Percentiles rank a stretch among this genome's conserved stretches.
phyloP scores from a whole-genome alignment of 1,284 basidiomycete species.

The Pseudomicrostroma phylloplanum region DNA sequence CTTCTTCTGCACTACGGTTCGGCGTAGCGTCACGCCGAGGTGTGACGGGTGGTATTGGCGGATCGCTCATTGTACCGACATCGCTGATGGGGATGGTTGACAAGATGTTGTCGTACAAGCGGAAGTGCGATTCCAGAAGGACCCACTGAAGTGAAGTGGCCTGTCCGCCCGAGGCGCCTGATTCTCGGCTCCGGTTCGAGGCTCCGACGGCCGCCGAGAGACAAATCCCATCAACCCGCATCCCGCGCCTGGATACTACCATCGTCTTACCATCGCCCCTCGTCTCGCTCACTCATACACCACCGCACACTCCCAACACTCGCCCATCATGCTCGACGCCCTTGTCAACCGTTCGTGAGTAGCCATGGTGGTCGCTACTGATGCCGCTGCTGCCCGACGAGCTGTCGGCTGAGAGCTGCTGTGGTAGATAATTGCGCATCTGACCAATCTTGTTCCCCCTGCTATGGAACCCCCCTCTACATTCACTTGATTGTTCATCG shows the following conservation, averaged over 20 bases:
- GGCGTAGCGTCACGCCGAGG: background rate
- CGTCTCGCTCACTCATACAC: background rate
- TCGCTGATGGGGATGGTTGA: background rate
- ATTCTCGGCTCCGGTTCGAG: no score
- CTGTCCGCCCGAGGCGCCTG: no score
- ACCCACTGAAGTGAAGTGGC: background rate
- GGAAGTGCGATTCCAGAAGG: background rate
- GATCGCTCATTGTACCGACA: no score
- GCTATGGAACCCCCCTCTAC: no score
- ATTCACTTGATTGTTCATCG: no score
- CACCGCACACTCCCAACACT: background rate
- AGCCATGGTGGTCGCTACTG: background rate
- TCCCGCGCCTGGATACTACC: no score
- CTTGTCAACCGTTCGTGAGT: conserved; percentile 10
- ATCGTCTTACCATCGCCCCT: no score
- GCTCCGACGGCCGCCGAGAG: no score
- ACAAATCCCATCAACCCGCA: no score
- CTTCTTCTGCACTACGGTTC: background rate
- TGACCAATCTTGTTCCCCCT: background rate
- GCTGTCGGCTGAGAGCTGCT: background rate
- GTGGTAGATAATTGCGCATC: background rate
- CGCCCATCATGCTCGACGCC: conserved; percentile 4
- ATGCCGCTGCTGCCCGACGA: no score
- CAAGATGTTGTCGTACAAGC: background rate
- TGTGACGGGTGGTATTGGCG: no score